These are phyloP conservation scores for Tulasnella sp. DNA, from an alignment of 768 basidiomycete species.

Conservation along the genomic window DNA sequence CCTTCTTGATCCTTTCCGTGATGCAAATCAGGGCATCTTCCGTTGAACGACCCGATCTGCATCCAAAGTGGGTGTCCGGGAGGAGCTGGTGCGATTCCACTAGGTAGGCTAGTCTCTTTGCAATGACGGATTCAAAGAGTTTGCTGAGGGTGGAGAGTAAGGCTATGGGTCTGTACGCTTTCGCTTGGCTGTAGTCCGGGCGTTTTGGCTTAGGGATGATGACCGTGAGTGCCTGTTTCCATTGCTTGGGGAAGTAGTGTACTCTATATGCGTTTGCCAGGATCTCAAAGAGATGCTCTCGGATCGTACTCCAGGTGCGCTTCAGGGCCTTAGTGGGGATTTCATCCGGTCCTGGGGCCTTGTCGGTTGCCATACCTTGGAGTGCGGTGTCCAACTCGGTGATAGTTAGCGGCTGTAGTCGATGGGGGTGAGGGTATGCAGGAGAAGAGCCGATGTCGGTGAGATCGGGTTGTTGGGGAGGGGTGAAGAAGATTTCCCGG, in stretches of 20 bases:
- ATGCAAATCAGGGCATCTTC: slow-evolving; percentile 15
- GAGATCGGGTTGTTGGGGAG: neutral
- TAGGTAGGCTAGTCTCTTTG: neutral
- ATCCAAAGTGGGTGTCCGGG: slow-evolving; percentile 17
- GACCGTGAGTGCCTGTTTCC: neutral
- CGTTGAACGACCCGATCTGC: slow-evolving; percentile 15
- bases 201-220: slow-evolving; percentile 16
- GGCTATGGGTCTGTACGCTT: slow-evolving; percentile 18
- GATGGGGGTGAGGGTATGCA: neutral
- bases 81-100: slow-evolving; percentile 11
- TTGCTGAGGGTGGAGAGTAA: slow-evolving; percentile 13
- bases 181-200: slow-evolving; percentile 15
- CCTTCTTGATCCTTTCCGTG: slow-evolving; percentile 10
- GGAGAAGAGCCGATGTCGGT: too few species aligned
- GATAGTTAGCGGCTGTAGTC: neutral
- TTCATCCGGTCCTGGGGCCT: slow-evolving; percentile 5
- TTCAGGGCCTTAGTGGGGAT: slow-evolving; percentile 14
- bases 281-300: neutral
- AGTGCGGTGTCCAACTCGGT: neutral
- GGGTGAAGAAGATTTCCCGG: neutral
- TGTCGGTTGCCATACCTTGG: neutral
- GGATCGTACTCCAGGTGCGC: neutral
- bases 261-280: neutral
- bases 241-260: slow-evolving; percentile 6
- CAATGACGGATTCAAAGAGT: neutral